Conservation (phyloP, 2,329 filamentous ascomycete genomes). For the Alternaria triticina region DNA sequence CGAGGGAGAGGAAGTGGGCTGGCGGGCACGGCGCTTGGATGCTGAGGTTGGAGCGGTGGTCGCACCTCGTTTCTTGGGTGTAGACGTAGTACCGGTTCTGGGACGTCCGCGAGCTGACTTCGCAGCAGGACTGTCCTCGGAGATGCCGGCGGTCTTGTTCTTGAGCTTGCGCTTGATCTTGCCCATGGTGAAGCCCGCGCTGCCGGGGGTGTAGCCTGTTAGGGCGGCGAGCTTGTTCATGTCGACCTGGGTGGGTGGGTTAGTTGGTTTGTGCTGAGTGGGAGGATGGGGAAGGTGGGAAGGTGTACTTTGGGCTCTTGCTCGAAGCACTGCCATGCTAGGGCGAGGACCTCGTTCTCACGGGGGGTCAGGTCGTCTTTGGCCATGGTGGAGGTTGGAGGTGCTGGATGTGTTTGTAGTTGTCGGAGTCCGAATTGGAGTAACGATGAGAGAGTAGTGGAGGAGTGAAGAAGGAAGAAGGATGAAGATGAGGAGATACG, state of each 20-base stretch:
- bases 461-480: not conserved
- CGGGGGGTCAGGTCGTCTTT: slow-evolving; percentile 23
- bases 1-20: not conserved
- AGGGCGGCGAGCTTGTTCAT: slow-evolving; percentile 28
- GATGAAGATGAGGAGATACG: not conserved
- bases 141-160: slow-evolving; percentile 25
- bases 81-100: not conserved
- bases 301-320: slow-evolving; percentile 37
- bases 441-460: not conserved
- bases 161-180: slow-evolving; percentile 45
- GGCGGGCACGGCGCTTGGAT: slow-evolving; percentile 7
- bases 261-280: slow-evolving; percentile 17
- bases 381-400: slow-evolving; percentile 7
- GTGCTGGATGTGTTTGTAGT: not conserved
- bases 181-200: slow-evolving; percentile 37
- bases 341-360: slow-evolving; percentile 40
- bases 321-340: slow-evolving; percentile 46
- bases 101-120: not conserved
- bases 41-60: slow-evolving; percentile 7
- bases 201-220: slow-evolving; percentile 33
- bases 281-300: not conserved
- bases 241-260: slow-evolving; percentile 12
- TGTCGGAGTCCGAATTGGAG: not conserved
- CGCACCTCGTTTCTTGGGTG: slow-evolving; percentile 26
- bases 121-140: not conserved